Evolutionary conservation across 345 rosid genomes (phyloP), one percentile per base, ranked within the genome.

Genomic region (Laguncularia racemosa): DNA sequence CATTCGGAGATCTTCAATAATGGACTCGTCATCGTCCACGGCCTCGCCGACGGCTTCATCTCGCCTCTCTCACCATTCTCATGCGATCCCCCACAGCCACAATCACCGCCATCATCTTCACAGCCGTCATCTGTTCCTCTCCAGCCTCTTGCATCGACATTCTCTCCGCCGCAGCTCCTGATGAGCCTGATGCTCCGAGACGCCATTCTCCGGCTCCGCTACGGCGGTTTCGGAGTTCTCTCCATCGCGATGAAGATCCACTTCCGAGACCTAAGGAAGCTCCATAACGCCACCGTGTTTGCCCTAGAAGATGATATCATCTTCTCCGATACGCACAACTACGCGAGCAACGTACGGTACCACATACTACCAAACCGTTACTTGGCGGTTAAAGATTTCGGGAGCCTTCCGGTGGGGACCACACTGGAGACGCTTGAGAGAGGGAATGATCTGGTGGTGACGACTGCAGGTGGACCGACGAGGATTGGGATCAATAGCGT

Each of bases 1-100:
- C 80, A 70, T 46, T 87, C 87, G 0, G 83, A 81, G 71, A 75
- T 81, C n/a, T 84, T 84, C 80, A 80, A 79, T 71, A 79, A 84
- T 55, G 87, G 87, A 58, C 56, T 81, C 14, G 40, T 79, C 16
- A 63, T 81, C 51, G 72, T 81, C 62, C 91, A 84, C 46, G 87
- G 91, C n/a, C 71, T 81, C 47, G 40, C 40, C 1, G 81, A 68
- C 68, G 84, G 86, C 74, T 74, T 64, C 67, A 66, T 84, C 46
- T 72, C 81, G 13, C 91, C 83, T 58, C 85, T 77, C 33, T 77
- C 83, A 38, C 83, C 76, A 7, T 66, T 72, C 38, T 84, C 87
- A 54, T 77, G 40, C 9, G 40, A 33, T 33, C 40, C 40, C 40
- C 7, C 40, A 33, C 40, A 33, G 9, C 40, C 9, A 33, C 40